Base-by-base conservation (phyloP, 306 rosid species). In the Carpinus viminea region DNA sequence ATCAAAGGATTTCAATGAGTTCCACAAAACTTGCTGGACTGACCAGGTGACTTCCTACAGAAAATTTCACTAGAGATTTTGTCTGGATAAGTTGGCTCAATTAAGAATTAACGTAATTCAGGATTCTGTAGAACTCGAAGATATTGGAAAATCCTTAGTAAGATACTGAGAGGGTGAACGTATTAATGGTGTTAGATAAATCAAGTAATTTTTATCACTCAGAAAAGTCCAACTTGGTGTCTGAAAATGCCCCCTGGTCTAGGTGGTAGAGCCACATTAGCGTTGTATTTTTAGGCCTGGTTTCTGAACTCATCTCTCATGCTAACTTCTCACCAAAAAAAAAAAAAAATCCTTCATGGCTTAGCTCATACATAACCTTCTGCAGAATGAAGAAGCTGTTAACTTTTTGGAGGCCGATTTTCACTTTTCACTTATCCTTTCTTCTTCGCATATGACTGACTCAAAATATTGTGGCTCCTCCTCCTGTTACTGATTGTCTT, bases 11-110 rank as follows among this genome's bases (percentile, higher is more conserved):
- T 91, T 91, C 78, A 91, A 91, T 45, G 93, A 89, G 83, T 91
- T 91, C 61, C 93, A 91, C 96, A 28, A 91, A 91, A 72, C 91
- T 91, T 50, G 91, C 96, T 72, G 96, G 96, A 80, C 79, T 91
- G 80, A 91, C 96, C 73, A 85, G 91, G 93, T 59, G 65, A 21
- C 24, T 70, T 78, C 74, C 52, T 21, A 10, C 17, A 24, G 34
- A 21, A 59, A 4, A 21, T 59, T 59, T n/a, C 18, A 52, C 56
- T 55, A n/a, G 61, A 55, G 61, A 20, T 15, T 31, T 64, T 36
- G 43, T 68, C 31, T 66, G 48, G 50, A 38, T 41, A 18, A 41
- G n/a, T 18, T 41, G 72, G 51, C 52, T 18, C 1, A 24, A n/a
- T 28, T 7, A 68, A 41, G 8, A 68, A 10, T 16, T 18, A 38